Evolutionary conservation across 805 yeast genomes (phyloP), one percentile per base, ranked within the genome.

Genomic region (Geotrichum ghanense): DNA sequence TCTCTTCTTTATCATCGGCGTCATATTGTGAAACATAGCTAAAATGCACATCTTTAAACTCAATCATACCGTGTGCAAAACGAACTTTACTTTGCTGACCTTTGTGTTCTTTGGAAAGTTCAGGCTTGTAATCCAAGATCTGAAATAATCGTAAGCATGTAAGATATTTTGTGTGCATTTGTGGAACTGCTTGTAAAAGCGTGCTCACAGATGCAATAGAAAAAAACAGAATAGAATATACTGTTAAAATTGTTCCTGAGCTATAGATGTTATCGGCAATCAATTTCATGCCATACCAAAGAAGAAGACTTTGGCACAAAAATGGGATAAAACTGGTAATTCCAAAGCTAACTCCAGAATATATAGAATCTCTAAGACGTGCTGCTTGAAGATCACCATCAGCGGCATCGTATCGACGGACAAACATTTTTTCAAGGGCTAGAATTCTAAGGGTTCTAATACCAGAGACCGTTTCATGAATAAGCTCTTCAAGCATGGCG

Each of bases 251-350:
- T 50, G 73, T 75, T n/a, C 12, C 4, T 6, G 37, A 16, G 5
- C 19, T n/a, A 31, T 6, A 31, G 5, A 6, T 12, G 5, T 31
- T 9, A 6, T 31, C 52, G 0, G 82, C 76, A 1, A 87, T 81
- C n/a, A 92, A 68, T 42, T 67, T 65, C 69, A 88, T 69, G 0
- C 97, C 97, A 59, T 81, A 88, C 62, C 77, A 89, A 3, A 87
- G 66, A n/a, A 89, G 59, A 1, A 85, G 66, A 1, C 86, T 81
- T 49, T 88, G 87, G 1, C 87, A 78, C 12, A 76, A 60, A 37
- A 77, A 72, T 0, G 76, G 65, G 37, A 83, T 62, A 12, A 81
- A 59, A 43, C 71, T 74, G 2, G 78, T 70, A 1, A 76, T 45
- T 0, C 92, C 79, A 22, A 78, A 68, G 0, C 92, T 89, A 44